Evolutionary conservation across 2,329 filamentous ascomycete species (phyloP), one percentile per base, ranked within the genome.

Genomic region (Paraphoma sp.): DNA sequence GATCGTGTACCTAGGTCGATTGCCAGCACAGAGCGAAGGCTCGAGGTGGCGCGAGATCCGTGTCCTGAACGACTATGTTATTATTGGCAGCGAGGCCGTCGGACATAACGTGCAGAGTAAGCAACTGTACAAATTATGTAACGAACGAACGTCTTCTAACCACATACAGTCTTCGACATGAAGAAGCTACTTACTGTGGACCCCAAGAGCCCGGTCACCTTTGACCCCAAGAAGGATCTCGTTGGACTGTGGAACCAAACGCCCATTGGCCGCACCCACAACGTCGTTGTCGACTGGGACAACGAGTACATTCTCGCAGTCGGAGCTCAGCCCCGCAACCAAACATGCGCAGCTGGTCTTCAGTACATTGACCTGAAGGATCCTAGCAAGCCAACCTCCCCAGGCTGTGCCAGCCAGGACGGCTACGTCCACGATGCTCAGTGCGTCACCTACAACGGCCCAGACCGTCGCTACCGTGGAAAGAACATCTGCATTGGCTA

Each of bases 371-470:
- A 87, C 68, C 74, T 87, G n/a, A 77, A 76, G 18, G 80, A 86
- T 63, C 79, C 84, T 17, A 70, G 77, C 41, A 85, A 84, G 64
- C 82, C 84, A 7, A 80, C 75, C 16, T 80, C 78, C 3, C 81
- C 83, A 9, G 85, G 84, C 16, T 87, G 68, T 64, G 81, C 82
- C 8, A 74, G 78, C 41, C 69, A 80, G 38, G 84, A 86, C 67
- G 84, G 84, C 51, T 87, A 87, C 67, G 84, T 86, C 5, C 85
- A 87, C 68, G 85, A 87, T 63, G 84, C 85, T 1, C 84, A 87
- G 71, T 87, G 84, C 68, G 74, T 87, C 8, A 80, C 81, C 41
- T 84, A 84, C 74, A 79, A 77, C 8, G 83, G 84, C 0, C 83
- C 83, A 0, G 79, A 85, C 60, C 70, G 70, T 33, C 69, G 76